phyloP scores from a whole-genome alignment of 1,284 basidiomycete species.

The Heimioporus retisporus region DNA sequence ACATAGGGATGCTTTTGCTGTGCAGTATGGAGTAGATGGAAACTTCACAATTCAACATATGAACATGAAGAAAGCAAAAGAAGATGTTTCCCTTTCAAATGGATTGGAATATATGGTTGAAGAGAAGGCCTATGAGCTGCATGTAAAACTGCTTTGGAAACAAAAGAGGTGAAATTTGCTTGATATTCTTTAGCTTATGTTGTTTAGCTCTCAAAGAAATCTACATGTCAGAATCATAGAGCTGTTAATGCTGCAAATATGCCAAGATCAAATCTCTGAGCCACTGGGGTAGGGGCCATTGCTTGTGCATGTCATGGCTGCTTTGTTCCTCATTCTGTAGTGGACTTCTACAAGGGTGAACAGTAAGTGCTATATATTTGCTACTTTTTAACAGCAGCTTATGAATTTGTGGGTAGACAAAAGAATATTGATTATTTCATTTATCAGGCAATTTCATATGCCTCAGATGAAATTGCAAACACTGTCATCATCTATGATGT shows the following conservation, averaged over 20 bases:
- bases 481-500: constrained; percentile 27
- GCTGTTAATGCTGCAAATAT: constrained; percentile 25
- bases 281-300: constrained; percentile 14
- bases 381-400: no score
- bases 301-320: constrained; percentile 21
- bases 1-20: constrained; percentile 3
- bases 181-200: no score
- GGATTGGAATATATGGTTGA: constrained; percentile 23
- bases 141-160: constrained; percentile 13
- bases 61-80: constrained; percentile 19
- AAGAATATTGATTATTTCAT: constrained; percentile 30
- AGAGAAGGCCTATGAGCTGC: constrained; percentile 15
- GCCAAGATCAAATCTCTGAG: constrained; percentile 13
- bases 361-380: constrained; percentile 11
- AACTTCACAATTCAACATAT: constrained; percentile 30
- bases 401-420: constrained; percentile 14
- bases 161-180: constrained; percentile 11
- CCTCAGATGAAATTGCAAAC: constrained; percentile 6
- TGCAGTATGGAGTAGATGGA: constrained; percentile 24
- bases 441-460: constrained; percentile 18
- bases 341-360: constrained; percentile 35
- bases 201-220: constrained; percentile 14
- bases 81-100: constrained; percentile 22
- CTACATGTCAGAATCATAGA: constrained; percentile 20
- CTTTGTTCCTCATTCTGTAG: constrained; percentile 23